Conservation (phyloP, 2,329 filamentous ascomycete species). For the Pezicula radicicola region DNA sequence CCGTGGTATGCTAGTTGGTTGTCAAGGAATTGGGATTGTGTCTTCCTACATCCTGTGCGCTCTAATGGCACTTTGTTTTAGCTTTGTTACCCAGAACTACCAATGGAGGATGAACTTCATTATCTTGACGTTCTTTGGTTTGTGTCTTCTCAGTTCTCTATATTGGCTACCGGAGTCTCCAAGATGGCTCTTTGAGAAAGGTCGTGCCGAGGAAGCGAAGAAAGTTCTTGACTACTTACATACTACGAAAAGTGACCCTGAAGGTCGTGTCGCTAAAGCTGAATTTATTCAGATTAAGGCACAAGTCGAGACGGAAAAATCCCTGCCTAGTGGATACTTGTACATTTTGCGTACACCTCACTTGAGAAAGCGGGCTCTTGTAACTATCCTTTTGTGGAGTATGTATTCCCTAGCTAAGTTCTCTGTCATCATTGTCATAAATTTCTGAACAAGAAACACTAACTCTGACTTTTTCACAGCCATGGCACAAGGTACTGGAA, state of each 20-base stretch:
- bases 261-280: constrained; percentile 19
- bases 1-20: constrained; percentile 25
- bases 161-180: constrained; percentile 63
- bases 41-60: constrained; percentile 23
- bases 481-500: constrained; percentile 29
- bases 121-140: constrained; percentile 14
- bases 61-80: constrained; percentile 17
- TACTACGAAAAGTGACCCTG: not conserved
- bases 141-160: constrained; percentile 13
- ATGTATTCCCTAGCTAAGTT: no score
- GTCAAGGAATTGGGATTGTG: constrained; percentile 29
- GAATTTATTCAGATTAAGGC: constrained; percentile 26
- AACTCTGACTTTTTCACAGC: not conserved
- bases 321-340: constrained; percentile 22
- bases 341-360: constrained; percentile 25
- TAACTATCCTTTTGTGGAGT: constrained; percentile 24
- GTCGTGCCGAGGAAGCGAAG: constrained; percentile 53
- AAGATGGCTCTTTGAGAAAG: constrained; percentile 64
- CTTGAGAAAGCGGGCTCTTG: constrained; percentile 24
- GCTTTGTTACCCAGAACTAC: constrained; percentile 18
- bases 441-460: no score
- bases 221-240: constrained; percentile 48
- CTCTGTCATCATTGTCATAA: no score
- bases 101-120: constrained; percentile 25
- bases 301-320: constrained; percentile 19